These are phyloP conservation scores for Protea cynaroides DNA, from an alignment of 164 flowering plant species.

Conservation along the genomic window DNA sequence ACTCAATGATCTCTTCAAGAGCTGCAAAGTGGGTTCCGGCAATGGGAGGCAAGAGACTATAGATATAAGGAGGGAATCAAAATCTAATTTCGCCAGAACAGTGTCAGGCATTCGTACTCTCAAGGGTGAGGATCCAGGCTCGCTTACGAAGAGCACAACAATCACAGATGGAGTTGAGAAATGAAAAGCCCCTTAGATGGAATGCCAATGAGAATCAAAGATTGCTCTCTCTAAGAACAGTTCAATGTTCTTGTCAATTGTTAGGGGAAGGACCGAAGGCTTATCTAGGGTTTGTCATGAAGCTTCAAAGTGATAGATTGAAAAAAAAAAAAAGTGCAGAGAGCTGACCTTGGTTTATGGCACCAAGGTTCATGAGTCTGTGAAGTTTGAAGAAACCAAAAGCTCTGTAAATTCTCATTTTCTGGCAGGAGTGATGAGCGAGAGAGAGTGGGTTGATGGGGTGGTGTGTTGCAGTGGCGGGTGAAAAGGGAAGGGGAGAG, in stretches of 20 bases:
- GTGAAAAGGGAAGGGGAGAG: too few relatives aligned
- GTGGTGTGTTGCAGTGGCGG: too few relatives aligned
- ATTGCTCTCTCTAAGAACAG: conserved; percentile 13
- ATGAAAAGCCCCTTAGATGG: conserved; percentile 33
- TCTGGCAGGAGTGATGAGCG: not conserved
- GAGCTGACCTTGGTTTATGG: conserved; percentile 1
- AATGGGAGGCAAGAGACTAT: conserved; percentile 34
- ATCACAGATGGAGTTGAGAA: conserved; percentile 31
- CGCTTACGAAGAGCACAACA: too few relatives aligned
- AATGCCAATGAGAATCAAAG: conserved; percentile 52
- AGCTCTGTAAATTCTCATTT: conserved; percentile 8
- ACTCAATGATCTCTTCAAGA: conserved; percentile 35
- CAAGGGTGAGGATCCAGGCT: too few relatives aligned
- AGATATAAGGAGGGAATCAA: conserved; percentile 29
- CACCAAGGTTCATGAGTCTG: conserved; percentile 1
- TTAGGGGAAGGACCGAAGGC: not conserved
- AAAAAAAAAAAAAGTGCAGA: conserved; percentile 2
- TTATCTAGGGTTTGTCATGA: not conserved
- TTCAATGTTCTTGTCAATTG: not conserved
- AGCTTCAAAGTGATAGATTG: conserved; percentile 4
- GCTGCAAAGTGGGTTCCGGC: conserved; percentile 37
- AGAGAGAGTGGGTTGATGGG: too few relatives aligned
- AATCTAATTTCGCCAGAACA: conserved; percentile 26
- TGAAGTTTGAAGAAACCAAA: not conserved
- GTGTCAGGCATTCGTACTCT: too few relatives aligned